These are phyloP conservation scores for Solanum commersonii DNA, from an alignment of 257 asterid genomes.

Conservation along the genomic window DNA sequence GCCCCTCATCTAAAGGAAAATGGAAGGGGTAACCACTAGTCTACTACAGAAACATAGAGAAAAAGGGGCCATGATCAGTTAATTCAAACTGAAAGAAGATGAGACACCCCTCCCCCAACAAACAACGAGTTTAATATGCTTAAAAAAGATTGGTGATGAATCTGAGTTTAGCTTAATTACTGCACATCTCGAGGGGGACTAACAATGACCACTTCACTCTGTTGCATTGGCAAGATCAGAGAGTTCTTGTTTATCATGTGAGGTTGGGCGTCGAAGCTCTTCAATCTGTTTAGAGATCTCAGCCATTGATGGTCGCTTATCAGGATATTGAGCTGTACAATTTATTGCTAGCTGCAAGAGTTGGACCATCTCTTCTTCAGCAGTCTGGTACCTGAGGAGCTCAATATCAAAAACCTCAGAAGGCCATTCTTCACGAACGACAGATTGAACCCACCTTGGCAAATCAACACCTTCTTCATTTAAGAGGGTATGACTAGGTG, in stretches of 20 bases:
- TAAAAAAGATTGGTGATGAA: background rate
- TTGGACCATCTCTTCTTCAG: conserved; percentile 79
- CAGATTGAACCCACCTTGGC: conserved; percentile 83
- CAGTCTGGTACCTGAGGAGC: conserved; percentile 40
- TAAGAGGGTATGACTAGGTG: conserved; percentile 71
- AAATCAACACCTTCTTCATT: conserved; percentile 82
- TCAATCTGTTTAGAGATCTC: conserved; percentile 38
- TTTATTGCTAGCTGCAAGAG: conserved; percentile 74
- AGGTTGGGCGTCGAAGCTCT: conserved; percentile 31
- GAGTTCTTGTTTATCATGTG: conserved; percentile 19
- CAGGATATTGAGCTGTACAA: conserved; percentile 75
- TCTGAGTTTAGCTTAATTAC: conserved; percentile 3
- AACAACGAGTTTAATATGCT: conserved; percentile 10
- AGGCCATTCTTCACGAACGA: conserved; percentile 72
- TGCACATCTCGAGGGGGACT: background rate
- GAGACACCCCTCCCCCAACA: conserved; percentile 5
- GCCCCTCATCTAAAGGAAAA: background rate
- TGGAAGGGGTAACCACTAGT: background rate
- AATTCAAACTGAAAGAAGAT: conserved; percentile 21
- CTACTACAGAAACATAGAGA: background rate
- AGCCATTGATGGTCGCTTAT: conserved; percentile 53
- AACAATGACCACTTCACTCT: conserved; percentile 1
- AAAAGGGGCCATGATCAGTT: conserved; percentile 15
- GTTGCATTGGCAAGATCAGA: conserved; percentile 41
- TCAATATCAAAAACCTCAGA: conserved; percentile 74